Conservation (phyloP, 441 rosid species). For the Cnidoscolus chayamansa region DNA sequence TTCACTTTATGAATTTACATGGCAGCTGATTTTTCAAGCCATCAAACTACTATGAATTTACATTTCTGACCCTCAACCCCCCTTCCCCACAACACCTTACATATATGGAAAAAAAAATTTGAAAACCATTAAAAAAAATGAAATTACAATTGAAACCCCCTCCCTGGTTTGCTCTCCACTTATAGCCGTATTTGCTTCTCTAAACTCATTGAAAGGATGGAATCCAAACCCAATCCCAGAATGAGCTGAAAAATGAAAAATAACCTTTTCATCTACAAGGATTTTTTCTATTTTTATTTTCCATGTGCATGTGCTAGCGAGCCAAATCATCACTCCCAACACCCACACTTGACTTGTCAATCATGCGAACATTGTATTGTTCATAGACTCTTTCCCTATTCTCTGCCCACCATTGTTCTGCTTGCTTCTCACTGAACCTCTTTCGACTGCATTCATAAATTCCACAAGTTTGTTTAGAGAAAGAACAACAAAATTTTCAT, state of each 20-base stretch:
- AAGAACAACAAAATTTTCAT: too few relatives aligned
- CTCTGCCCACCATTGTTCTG: constrained; percentile 97
- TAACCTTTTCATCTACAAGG: constrained; percentile 32
- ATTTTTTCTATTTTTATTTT: background rate
- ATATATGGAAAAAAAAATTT: constrained; percentile 21
- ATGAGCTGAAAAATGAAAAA: constrained; percentile 28
- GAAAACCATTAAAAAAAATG: constrained; percentile 16
- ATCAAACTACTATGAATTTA: constrained; percentile 50
- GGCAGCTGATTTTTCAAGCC: constrained; percentile 33
- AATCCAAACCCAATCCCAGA: constrained; percentile 31
- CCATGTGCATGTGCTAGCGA: constrained; percentile 38
- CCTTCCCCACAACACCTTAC: constrained; percentile 11
- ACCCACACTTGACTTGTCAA: constrained; percentile 66
- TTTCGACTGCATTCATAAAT: constrained; percentile 53
- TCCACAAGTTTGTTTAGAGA: background rate
- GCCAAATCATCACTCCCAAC: constrained; percentile 63
- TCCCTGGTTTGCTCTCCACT: constrained; percentile 26
- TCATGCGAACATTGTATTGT: constrained; percentile 70
- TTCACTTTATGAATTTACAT: constrained; percentile 42
- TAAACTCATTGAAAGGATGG: constrained; percentile 20
- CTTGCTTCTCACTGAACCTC: constrained; percentile 88
- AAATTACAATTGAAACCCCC: constrained; percentile 36
- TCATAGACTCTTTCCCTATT: constrained; percentile 85
- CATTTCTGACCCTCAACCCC: constrained; percentile 48
- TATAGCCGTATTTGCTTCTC: constrained; percentile 27